Evolutionary conservation across 139 green algal species (phyloP), one percentile per base, ranked within the genome.

Genomic region (Penium margaritaceum): DNA sequence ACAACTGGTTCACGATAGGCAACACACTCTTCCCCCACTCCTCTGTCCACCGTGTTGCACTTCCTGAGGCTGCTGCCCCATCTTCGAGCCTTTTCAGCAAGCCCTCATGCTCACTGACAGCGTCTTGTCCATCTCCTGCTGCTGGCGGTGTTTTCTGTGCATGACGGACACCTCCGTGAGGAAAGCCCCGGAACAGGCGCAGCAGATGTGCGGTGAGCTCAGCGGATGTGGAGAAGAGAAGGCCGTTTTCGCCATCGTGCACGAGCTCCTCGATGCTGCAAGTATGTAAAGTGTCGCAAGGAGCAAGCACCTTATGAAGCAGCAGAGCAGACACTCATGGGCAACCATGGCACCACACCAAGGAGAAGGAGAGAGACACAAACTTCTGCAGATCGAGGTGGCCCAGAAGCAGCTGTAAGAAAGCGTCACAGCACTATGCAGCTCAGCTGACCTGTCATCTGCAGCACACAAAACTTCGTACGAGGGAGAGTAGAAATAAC

Each of bases 231-330:
- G 75, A 79, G 39, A 82, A 82, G 21, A 79, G 67, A 4, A 82
- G 68, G 1, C 75, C 75, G 41, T 82, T 82, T 36, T 73, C 27
- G 38, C 30, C 27, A 15, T 82, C 54, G n/a, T 75, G 38, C 5
- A 82, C 75, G 9, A 82, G 68, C 75, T 82, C 75, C 4, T 38
- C 35, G 21, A 82, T 82, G 60, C 74, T 78, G 63, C 29, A 63
- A 3, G 55, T 5, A 36, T 17, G 55, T 2, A 63, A 14, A 63
- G 2, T 24, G 15, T 2, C 9, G n/a, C 2, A 14, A 41, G 55
- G n/a, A 17, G 41, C 41, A 9, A 51, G 9, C 41, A n/a, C n/a
- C n/a, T n/a, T n/a, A n/a, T n/a, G n/a, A n/a, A n/a, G n/a, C n/a
- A n/a, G n/a, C n/a, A n/a, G n/a, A n/a, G n/a, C n/a, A n/a, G n/a